Base-by-base conservation (phyloP, 1,284 basidiomycete genomes). In the Pseudozyma thailandica region DNA sequence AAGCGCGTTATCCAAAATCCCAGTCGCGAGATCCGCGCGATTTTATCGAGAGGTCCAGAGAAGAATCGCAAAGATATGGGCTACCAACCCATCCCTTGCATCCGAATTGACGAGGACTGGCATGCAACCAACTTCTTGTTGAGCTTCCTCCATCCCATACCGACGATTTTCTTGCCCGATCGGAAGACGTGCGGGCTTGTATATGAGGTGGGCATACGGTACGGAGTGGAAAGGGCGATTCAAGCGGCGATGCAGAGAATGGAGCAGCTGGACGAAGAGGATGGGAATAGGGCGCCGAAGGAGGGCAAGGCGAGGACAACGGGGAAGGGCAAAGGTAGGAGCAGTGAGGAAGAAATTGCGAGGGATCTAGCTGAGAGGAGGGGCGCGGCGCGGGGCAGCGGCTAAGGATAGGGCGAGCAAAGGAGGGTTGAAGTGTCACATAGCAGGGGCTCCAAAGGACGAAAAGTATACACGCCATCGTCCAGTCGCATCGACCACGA, bases 111-210 rank as follows among this genome's bases (percentile, higher is more conserved):
- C 46, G 70, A 72, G 56, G 46, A 63, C 20, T 68, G 63, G 70
- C 63, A 55, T 16, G 45, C 59, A 1, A 68, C 63, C 44, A 68
- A 72, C 35, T 41, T 72, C 27, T 48, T 72, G 4, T 56, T 72
- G 20, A 59, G 55, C n/a, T 66, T 72, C 35, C 25, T 72, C 20
- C 70, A 72, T 45, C 70, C 70, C 15, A 68, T 72, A 23, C 70
- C 70, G 37, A 37, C 37, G 45, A 49, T 72, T 26, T 68, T 47
- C 23, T 30, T 72, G 18, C 70, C 70, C 7, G 70, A 72, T 23
- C 43, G 50, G n/a, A 23, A 39, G 7, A 72, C 58, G 4, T 65
- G 63, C 41, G 42, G 46, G 9, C 8, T 56, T n/a, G 57, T 64
- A 15, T 37, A 64, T 38, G 61, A 53, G 15, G 25, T 71, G 4